A percentile compares a stretch with the other conserved stretches of the same genome.
These are phyloP conservation scores for Sporothrix brunneoviolacea DNA, from an alignment of 2,329 filamentous ascomycete species.

Conservation along the genomic window DNA sequence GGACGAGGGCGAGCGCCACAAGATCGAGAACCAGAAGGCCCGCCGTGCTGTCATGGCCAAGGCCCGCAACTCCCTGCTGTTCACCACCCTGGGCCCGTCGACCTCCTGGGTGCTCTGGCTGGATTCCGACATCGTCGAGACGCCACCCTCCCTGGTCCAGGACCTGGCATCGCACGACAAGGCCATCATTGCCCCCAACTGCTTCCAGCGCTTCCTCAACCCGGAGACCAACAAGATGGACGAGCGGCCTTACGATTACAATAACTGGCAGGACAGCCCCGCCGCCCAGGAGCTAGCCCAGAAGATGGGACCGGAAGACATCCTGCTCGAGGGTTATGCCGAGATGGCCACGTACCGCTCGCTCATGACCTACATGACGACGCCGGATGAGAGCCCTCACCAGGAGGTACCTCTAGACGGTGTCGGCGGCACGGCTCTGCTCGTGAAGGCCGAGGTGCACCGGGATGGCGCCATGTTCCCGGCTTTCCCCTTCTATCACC, in stretches of 20 bases:
- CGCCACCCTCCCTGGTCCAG: slow-evolving; percentile 76
- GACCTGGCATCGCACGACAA: slow-evolving; percentile 84
- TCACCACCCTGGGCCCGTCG: slow-evolving; percentile 83
- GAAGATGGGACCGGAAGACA: slow-evolving; percentile 84
- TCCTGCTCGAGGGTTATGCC: slow-evolving; percentile 85
- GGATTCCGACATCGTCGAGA: slow-evolving; percentile 86
- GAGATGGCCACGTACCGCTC: slow-evolving; percentile 89
- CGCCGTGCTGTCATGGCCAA: slow-evolving; percentile 86
- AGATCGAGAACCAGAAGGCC: slow-evolving; percentile 80
- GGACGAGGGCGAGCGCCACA: slow-evolving; percentile 82
- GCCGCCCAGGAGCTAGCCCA: slow-evolving; percentile 67
- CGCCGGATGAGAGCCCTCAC: slow-evolving; percentile 48
- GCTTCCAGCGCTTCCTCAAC: slow-evolving; percentile 81
- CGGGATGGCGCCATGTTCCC: slow-evolving; percentile 98
- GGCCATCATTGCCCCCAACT: slow-evolving; percentile 90
- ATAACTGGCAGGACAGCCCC: slow-evolving; percentile 91
- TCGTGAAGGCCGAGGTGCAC: slow-evolving; percentile 96
- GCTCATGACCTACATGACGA: slow-evolving; percentile 79
- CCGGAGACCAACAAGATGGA: slow-evolving; percentile 59
- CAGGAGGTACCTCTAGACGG: slow-evolving; percentile 75
- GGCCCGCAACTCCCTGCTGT: slow-evolving; percentile 87
- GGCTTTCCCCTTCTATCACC: slow-evolving; percentile 88
- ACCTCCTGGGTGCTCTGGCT: slow-evolving; percentile 98
- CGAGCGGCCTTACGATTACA: slow-evolving; percentile 89
- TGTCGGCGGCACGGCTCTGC: slow-evolving; percentile 82